phyloP scores from a whole-genome alignment of 2,329 filamentous ascomycete genomes.

The Claviceps sorghi region DNA sequence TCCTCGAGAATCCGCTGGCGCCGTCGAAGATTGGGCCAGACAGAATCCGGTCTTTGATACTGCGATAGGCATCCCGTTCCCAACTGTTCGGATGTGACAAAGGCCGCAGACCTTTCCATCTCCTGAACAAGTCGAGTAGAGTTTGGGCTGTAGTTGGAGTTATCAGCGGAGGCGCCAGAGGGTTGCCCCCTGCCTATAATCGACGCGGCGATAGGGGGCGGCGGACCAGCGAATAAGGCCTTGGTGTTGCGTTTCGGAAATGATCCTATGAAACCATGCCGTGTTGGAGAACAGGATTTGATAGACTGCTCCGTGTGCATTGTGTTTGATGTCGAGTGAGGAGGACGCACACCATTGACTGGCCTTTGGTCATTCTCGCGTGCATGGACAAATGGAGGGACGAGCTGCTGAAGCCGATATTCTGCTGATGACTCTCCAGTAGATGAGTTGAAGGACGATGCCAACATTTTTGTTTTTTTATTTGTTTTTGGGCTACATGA shows the following conservation, averaged over 20 bases:
- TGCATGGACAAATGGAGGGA: slow-evolving; percentile 21
- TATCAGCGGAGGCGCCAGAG: slow-evolving; percentile 2
- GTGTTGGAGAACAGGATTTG: slow-evolving; percentile 11
- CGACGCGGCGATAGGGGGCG: slow-evolving; percentile 35
- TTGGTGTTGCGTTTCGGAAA: slow-evolving; percentile 18
- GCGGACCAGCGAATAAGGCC: slow-evolving; percentile 32
- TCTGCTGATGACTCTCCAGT: slow-evolving; percentile 16
- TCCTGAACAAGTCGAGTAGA: slow-evolving; percentile 2
- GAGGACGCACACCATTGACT: neutral
- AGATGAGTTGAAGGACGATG: slow-evolving; percentile 13
- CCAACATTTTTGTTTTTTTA: too few relatives aligned
- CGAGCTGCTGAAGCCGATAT: slow-evolving; percentile 25
- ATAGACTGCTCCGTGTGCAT: slow-evolving; percentile 6
- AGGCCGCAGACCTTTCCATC: slow-evolving; percentile 11
- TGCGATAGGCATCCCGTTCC: slow-evolving; percentile 4
- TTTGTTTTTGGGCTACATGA: slow-evolving; percentile 11
- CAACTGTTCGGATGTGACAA: slow-evolving; percentile 25
- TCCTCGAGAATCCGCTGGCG: slow-evolving; percentile 30
- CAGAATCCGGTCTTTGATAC: slow-evolving; percentile 20
- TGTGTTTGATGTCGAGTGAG: neutral
- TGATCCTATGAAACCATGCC: slow-evolving; percentile 16
- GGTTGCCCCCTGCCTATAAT: slow-evolving; percentile 16
- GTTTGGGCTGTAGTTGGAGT: slow-evolving; percentile 8
- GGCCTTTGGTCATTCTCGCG: slow-evolving; percentile 9
- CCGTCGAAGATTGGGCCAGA: slow-evolving; percentile 32